These are phyloP conservation scores for Nemania sp. DNA, from an alignment of 2,329 filamentous ascomycete species.

Conservation along the genomic window DNA sequence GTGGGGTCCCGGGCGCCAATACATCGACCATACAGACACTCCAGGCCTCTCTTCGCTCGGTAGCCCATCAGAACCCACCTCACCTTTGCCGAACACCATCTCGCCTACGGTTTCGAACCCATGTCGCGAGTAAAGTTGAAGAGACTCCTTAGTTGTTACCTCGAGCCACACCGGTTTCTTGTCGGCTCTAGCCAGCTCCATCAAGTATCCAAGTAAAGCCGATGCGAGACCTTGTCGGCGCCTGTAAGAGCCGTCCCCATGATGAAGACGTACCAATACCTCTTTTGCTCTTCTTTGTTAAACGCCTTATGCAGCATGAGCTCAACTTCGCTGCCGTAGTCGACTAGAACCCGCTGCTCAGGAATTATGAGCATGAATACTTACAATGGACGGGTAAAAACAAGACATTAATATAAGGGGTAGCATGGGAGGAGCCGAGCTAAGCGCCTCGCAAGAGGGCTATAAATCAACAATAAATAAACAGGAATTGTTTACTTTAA, in stretches of 20 bases:
- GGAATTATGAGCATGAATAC: background rate
- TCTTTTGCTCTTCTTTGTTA: constrained; percentile 2
- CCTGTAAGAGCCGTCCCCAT: constrained; percentile 43
- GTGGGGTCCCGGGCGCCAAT: constrained; percentile 19
- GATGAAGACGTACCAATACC: constrained; percentile 20
- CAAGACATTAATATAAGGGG: no score
- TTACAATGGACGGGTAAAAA: background rate
- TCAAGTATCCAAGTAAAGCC: constrained; percentile 12
- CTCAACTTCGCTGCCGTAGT: background rate
- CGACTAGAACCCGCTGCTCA: background rate
- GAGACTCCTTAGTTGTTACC: background rate
- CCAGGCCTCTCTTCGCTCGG: constrained; percentile 14
- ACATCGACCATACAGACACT: constrained; percentile 22
- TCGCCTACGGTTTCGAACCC: constrained; percentile 12
- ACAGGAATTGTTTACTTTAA: no score
- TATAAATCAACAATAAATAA: no score
- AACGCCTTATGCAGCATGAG: background rate
- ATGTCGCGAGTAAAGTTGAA: background rate
- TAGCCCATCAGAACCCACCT: constrained; percentile 13
- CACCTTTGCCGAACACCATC: constrained; percentile 17
- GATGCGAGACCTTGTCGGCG: constrained; percentile 20
- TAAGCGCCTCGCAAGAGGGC: no score
- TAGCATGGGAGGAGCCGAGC: no score
- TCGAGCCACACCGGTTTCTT: constrained; percentile 7
- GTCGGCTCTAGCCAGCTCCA: constrained; percentile 11